A percentile compares a stretch with the other conserved stretches of the same genome.
Evolutionary conservation across 768 basidiomycete genomes (phyloP).

Genomic region (Fibroporia radiculosa): DNA sequence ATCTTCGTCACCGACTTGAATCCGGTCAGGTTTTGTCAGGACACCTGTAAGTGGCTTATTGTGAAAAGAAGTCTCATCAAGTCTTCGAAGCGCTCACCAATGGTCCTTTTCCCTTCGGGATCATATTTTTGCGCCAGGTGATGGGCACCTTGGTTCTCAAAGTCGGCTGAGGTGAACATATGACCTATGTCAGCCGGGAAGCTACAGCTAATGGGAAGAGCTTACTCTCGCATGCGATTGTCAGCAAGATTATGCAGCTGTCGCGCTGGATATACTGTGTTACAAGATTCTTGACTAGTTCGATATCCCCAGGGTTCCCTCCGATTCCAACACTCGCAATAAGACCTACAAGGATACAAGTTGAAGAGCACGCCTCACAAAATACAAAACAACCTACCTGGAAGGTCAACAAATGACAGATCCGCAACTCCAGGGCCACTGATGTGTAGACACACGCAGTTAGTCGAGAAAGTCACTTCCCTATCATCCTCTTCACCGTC

Average conservation of each 20-base stretch:
- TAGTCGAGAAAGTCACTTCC: conserved; percentile 22
- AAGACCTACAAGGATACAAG: conserved; percentile 52
- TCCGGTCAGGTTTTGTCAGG: conserved; percentile 71
- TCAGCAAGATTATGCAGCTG: conserved; percentile 52
- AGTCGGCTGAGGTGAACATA: conserved; percentile 45
- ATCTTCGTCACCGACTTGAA: conserved; percentile 43
- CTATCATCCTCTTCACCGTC: not conserved
- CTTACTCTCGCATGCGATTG: conserved; percentile 59
- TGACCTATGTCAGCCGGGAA: not conserved
- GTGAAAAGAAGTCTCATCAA: not conserved
- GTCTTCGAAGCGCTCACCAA: conserved; percentile 39
- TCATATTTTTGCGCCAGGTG: conserved; percentile 52
- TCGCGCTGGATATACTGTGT: conserved; percentile 45
- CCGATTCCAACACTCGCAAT: conserved; percentile 33
- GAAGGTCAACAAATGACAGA: conserved; percentile 26
- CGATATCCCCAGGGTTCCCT: conserved; percentile 48
- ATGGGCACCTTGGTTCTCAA: conserved; percentile 71
- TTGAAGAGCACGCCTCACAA: not conserved
- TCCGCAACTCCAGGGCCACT: conserved; percentile 23
- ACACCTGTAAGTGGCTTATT: conserved; percentile 38
- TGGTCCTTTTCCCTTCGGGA: conserved; percentile 54
- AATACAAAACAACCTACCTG: conserved; percentile 15
- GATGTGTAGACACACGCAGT: conserved; percentile 23
- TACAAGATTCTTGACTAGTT: conserved; percentile 50
- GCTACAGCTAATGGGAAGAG: not conserved